Base-by-base conservation (phyloP, 306 rosid genomes). In the Biancaea sappan region DNA sequence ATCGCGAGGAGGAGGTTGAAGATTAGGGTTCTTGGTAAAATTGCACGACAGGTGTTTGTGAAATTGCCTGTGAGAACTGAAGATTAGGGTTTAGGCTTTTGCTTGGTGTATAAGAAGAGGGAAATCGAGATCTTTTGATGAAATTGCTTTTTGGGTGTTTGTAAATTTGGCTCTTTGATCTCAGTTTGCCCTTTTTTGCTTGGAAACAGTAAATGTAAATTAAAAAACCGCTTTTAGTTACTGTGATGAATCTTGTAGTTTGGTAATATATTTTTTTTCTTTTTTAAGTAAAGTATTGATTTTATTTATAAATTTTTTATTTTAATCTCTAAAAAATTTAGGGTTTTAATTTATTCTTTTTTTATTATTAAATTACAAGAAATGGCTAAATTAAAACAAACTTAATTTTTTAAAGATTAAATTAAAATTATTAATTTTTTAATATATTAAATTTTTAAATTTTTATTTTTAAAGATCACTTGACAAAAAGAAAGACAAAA, bases 31-130 rank as follows among this genome's bases (percentile, higher is more conserved):
- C 14, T 8, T 10, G 63, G 22, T 53, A 18, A 12, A 29, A 16
- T 11, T 79, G 80, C 69, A 8, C 6, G 19, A 5, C 32, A 11
- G 69, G 64, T 82, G 80, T 48, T 75, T 75, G 86, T 65, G 32
- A 61, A 54, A 29, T 14, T 81, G 59, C 67, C 76, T 8, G 43
- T 14, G 3, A 53, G 64, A 11, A 21, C 61, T 62, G 16, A 32
- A n/a, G 38, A 1, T 4, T 16, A 1, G 2, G 6, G 37, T 34
- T 34, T 44, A 31, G 18, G 13, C 24, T 65, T 16, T 56, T 18
- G 56, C 11, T 25, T 12, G 60, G 60, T 3, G 60, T 24, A 3
- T 1, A 2, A 53, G n/a, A 26, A 57, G 5, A 8, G 63, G 38
- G 10, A 54, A 5, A 18, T 24, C 4, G 32, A 34, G 16, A 22